phyloP scores from a whole-genome alignment of 2,329 filamentous ascomycete species.

The Exophiala sideris region DNA sequence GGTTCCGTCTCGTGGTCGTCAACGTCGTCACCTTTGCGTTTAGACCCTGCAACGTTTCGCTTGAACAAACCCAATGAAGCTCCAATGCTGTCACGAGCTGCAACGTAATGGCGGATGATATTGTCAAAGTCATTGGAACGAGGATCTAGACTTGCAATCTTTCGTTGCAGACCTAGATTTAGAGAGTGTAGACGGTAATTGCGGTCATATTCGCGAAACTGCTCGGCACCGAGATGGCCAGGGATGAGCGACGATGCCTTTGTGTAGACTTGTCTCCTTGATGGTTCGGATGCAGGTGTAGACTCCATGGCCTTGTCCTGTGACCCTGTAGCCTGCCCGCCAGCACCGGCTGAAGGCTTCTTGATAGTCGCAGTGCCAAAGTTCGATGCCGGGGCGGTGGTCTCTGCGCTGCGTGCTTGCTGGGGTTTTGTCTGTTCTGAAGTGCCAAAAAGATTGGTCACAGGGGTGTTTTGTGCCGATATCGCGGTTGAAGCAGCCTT shows the following conservation, averaged over 20 bases:
- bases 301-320: neutral
- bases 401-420: constrained; percentile 1
- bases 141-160: constrained; percentile 34
- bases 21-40: constrained; percentile 32
- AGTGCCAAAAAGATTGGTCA: neutral
- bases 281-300: neutral
- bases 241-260: constrained; percentile 24
- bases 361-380: neutral
- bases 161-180: constrained; percentile 36
- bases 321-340: neutral
- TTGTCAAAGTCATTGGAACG: constrained; percentile 35
- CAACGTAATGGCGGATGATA: constrained; percentile 38
- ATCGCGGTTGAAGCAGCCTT: neutral
- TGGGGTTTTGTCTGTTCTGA: neutral
- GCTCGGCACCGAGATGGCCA: constrained; percentile 20
- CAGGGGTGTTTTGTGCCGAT: neutral
- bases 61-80: constrained; percentile 31
- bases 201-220: constrained; percentile 27
- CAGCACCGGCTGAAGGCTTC: constrained; percentile 1
- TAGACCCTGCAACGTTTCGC: constrained; percentile 24
- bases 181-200: constrained; percentile 34
- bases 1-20: constrained; percentile 19
- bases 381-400: neutral
- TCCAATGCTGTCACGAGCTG: constrained; percentile 38
- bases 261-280: constrained; percentile 24